Evolutionary conservation across 352 stramenopile genomes (phyloP).

Genomic region (Phytopythium aichiense): DNA sequence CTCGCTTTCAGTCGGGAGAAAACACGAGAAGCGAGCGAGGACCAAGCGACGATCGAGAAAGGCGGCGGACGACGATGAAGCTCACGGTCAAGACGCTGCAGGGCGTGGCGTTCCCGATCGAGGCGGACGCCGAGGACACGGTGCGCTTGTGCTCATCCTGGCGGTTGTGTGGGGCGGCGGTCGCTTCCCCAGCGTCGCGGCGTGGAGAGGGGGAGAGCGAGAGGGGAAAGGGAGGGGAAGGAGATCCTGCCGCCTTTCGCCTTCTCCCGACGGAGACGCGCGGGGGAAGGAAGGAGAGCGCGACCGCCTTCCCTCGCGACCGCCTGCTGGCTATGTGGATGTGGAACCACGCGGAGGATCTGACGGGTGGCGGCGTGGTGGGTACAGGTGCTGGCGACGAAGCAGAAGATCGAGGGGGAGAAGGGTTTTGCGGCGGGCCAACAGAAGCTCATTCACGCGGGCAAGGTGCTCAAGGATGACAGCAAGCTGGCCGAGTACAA

Average conservation of each 20-base stretch:
- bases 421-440: constrained; percentile 67
- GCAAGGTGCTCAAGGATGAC: constrained; percentile 88
- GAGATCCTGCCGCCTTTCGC: background rate
- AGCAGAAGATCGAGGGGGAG: constrained; percentile 73
- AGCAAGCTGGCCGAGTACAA: constrained; percentile 77
- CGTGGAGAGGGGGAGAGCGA: constrained; percentile 2
- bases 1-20: background rate
- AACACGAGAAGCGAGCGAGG: background rate
- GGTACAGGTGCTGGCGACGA: constrained; percentile 63
- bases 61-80: constrained; percentile 51
- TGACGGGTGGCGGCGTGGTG: constrained; percentile 6
- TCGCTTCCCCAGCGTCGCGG: background rate
- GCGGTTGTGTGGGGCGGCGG: background rate
- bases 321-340: background rate
- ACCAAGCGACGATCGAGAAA: background rate
- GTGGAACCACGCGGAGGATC: background rate
- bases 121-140: constrained; percentile 67
- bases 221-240: background rate
- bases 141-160: constrained; percentile 21
- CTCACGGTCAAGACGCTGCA: constrained; percentile 86
- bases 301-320: background rate
- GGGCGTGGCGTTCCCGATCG: constrained; percentile 74
- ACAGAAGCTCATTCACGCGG: constrained; percentile 86
- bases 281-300: background rate
- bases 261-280: background rate